Conservation (phyloP, 352 stramenopile species). For the Elongisporangium senticosum region DNA sequence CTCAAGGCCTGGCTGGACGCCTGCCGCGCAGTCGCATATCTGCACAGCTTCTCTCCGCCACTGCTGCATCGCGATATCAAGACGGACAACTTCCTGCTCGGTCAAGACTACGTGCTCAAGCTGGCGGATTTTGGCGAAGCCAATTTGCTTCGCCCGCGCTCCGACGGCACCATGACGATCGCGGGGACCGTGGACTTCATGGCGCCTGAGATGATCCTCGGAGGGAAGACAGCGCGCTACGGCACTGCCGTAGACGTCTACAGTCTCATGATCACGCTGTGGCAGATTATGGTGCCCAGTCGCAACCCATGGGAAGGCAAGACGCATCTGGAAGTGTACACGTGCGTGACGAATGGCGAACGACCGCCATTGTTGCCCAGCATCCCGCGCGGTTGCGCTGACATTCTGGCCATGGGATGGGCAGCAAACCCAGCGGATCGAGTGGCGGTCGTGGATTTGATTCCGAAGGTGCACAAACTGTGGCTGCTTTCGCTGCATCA, state of each 20-base stretch:
- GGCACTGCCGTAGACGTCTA: slow-evolving; percentile 79
- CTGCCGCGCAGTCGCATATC: slow-evolving; percentile 70
- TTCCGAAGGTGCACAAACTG: slow-evolving; percentile 66
- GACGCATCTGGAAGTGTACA: slow-evolving; percentile 81
- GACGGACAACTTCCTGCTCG: slow-evolving; percentile 81
- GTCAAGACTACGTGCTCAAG: slow-evolving; percentile 75
- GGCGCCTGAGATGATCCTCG: slow-evolving; percentile 81
- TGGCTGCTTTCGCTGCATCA: slow-evolving; percentile 76
- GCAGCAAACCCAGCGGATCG: slow-evolving; percentile 61
- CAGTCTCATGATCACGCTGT: slow-evolving; percentile 84
- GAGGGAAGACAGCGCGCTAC: slow-evolving; percentile 74
- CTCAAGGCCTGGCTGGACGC: slow-evolving; percentile 83
- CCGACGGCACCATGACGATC: slow-evolving; percentile 83
- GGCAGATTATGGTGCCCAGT: slow-evolving; percentile 81
- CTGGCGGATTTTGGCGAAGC: slow-evolving; percentile 82
- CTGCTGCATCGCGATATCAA: slow-evolving; percentile 83
- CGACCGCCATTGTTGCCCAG: slow-evolving; percentile 59
- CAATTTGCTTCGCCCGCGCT: slow-evolving; percentile 71
- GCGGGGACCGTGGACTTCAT: slow-evolving; percentile 84
- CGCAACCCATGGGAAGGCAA: slow-evolving; percentile 69
- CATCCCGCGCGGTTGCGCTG: slow-evolving; percentile 63
- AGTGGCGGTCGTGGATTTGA: slow-evolving; percentile 70
- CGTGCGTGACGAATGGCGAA: slow-evolving; percentile 59
- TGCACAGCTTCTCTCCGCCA: slow-evolving; percentile 80
- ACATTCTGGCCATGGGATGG: slow-evolving; percentile 75